Percentiles rank a stretch among this genome's conserved stretches.
Conservation (phyloP, 768 basidiomycete species). For the Lactifluus piperatus region DNA sequence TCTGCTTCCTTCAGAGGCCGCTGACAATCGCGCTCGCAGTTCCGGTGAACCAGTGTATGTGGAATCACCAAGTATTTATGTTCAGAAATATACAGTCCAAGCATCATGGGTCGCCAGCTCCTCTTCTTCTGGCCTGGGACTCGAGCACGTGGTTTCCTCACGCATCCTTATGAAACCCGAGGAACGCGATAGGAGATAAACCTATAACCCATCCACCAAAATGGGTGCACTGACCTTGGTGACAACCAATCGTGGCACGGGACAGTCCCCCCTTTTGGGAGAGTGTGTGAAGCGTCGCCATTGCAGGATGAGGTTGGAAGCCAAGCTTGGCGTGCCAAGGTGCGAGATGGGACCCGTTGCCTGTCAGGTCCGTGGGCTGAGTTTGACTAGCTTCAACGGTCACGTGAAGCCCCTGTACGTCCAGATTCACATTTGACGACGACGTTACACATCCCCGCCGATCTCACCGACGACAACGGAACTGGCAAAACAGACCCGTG, state of each 20-base stretch:
- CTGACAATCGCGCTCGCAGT: conserved; percentile 47
- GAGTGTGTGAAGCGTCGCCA: conserved; percentile 72
- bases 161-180: conserved; percentile 52
- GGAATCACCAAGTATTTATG: background rate
- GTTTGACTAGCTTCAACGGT: conserved; percentile 51
- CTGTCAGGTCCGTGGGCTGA: conserved; percentile 59
- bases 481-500: too few species aligned
- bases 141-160: conserved; percentile 41
- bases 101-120: conserved; percentile 48
- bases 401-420: too few species aligned
- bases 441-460: too few species aligned
- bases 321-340: conserved; percentile 88
- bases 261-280: conserved; percentile 75
- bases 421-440: too few species aligned
- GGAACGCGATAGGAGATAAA: conserved; percentile 70
- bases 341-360: conserved; percentile 81
- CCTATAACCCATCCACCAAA: conserved; percentile 28
- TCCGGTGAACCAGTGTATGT: conserved; percentile 33
- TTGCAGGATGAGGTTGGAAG: conserved; percentile 53
- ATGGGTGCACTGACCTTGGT: conserved; percentile 39
- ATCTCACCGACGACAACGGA: too few species aligned
- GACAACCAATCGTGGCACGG: conserved; percentile 65
- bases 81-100: conserved; percentile 55
- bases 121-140: conserved; percentile 63
- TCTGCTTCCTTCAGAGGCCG: conserved; percentile 51